Percentiles rank a stretch among this genome's conserved stretches.
phyloP scores from a whole-genome alignment of 768 basidiomycete genomes.

The Leccinellum rugosiceps region DNA sequence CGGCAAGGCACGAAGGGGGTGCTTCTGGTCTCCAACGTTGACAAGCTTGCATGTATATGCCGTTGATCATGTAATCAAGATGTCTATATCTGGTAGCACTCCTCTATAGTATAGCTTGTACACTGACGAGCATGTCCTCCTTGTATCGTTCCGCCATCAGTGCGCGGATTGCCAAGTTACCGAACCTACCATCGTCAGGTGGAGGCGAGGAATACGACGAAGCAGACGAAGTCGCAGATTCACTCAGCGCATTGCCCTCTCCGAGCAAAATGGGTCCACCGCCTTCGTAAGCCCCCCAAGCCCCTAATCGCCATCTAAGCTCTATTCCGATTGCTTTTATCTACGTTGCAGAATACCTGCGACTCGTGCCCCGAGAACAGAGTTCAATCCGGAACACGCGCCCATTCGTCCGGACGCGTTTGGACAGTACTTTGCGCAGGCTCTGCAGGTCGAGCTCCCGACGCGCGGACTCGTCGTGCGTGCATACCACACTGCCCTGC shows the following conservation, averaged over 20 bases:
- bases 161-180: slow-evolving; percentile 74
- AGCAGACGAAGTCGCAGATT: slow-evolving; percentile 52
- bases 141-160: slow-evolving; percentile 76
- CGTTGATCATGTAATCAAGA: slow-evolving; percentile 1
- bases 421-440: slow-evolving; percentile 70
- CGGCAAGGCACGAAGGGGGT: neutral
- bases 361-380: slow-evolving; percentile 23
- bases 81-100: neutral
- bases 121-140: slow-evolving; percentile 50
- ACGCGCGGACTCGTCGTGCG: slow-evolving; percentile 62
- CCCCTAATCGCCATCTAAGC: slow-evolving; percentile 1
- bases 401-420: slow-evolving; percentile 66
- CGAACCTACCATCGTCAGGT: slow-evolving; percentile 43
- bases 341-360: slow-evolving; percentile 26
- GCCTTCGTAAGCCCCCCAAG: slow-evolving; percentile 46
- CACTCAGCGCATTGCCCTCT: slow-evolving; percentile 57
- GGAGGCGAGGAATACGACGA: slow-evolving; percentile 42
- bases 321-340: slow-evolving; percentile 7
- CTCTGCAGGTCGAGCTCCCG: slow-evolving; percentile 71
- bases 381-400: slow-evolving; percentile 59
- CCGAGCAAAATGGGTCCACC: slow-evolving; percentile 53
- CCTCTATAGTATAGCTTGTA: neutral
- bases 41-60: neutral
- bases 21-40: no score
- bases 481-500: slow-evolving; percentile 79